phyloP scores from a whole-genome alignment of 1,284 basidiomycete genomes.

The Marasmius fiardii region DNA sequence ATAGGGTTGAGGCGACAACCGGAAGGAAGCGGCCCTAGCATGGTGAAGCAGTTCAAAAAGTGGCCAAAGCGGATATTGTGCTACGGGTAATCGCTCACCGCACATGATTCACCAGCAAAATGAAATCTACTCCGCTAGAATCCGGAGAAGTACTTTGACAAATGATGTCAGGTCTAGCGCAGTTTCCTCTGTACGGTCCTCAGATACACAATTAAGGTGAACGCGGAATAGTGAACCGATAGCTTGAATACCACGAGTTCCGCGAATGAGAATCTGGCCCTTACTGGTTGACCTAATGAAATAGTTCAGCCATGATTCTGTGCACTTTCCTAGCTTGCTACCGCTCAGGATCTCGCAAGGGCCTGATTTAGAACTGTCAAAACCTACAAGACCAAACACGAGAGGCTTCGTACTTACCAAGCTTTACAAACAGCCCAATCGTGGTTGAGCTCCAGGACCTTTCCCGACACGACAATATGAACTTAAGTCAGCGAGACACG shows the following conservation, averaged over 20 bases:
- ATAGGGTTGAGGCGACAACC: conserved; percentile 75
- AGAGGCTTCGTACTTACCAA: conserved; percentile 29
- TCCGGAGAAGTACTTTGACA: conserved; percentile 69
- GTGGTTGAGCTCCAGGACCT: conserved; percentile 45
- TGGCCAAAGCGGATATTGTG: neutral
- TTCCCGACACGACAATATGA: neutral
- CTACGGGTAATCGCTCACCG: conserved; percentile 31
- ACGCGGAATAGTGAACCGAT: neutral
- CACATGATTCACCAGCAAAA: conserved; percentile 73
- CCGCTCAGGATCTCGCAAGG: conserved; percentile 27
- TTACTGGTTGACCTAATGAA: conserved; percentile 58
- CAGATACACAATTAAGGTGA: neutral
- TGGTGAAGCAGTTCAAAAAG: neutral
- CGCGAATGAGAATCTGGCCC: conserved; percentile 65
- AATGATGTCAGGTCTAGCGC: conserved; percentile 69
- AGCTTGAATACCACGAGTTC: conserved; percentile 47
- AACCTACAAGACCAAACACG: neutral
- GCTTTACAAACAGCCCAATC: conserved; percentile 45
- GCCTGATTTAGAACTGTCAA: conserved; percentile 5
- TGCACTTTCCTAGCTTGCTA: conserved; percentile 45
- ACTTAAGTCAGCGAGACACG: neutral
- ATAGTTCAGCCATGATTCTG: conserved; percentile 65
- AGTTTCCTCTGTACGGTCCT: conserved; percentile 64
- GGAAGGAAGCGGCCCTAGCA: conserved; percentile 79
- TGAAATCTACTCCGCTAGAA: conserved; percentile 69